These are phyloP conservation scores for Nakaseomyces kungkrabaensis DNA, from an alignment of 1,139 yeast genomes.

Conservation along the genomic window DNA sequence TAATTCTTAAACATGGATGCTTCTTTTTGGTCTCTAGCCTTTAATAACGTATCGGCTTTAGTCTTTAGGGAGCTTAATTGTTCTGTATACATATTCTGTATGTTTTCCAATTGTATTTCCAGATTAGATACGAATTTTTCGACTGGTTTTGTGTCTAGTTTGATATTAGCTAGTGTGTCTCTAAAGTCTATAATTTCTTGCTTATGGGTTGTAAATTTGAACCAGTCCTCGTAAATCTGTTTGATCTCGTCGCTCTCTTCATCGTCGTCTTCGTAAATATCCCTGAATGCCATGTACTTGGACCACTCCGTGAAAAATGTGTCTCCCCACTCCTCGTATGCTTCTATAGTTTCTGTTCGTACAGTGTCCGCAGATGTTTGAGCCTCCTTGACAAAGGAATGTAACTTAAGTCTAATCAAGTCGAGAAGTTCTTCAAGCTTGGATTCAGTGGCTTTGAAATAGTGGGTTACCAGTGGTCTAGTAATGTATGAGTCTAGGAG, in stretches of 20 bases:
- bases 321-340: constrained; percentile 65
- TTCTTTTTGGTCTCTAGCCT: constrained; percentile 1
- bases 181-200: constrained; percentile 14
- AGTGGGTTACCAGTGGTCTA: constrained; percentile 1
- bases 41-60: background rate
- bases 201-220: constrained; percentile 15
- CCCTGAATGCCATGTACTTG: constrained; percentile 29
- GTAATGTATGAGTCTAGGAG: constrained; percentile 4
- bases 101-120: background rate
- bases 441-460: constrained; percentile 21
- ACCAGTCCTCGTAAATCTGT: constrained; percentile 15
- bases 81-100: background rate
- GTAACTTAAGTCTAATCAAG: constrained; percentile 31
- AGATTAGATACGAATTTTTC: background rate
- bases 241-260: constrained; percentile 6
- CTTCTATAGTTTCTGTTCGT: constrained; percentile 49
- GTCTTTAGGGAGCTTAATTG: background rate
- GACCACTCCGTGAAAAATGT: constrained; percentile 49
- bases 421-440: constrained; percentile 35
- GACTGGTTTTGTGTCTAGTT: background rate
- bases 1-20: constrained; percentile 1
- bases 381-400: constrained; percentile 31
- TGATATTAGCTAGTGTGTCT: background rate
- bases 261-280: constrained; percentile 10
- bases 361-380: constrained; percentile 37